Base-by-base conservation (phyloP, 805 yeast species). In the Blastobotrys robertii region DNA sequence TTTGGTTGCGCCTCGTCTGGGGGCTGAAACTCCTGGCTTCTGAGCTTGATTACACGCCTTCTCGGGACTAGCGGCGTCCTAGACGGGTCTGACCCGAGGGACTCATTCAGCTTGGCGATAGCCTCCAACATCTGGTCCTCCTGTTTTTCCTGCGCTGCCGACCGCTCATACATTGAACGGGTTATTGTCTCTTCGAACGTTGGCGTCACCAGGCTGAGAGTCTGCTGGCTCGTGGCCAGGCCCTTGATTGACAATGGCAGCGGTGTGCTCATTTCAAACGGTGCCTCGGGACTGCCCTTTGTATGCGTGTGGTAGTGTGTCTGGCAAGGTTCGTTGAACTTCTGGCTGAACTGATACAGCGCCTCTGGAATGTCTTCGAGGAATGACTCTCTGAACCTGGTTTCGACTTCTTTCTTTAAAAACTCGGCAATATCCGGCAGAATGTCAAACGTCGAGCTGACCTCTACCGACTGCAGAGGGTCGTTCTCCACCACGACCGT, bases 301-400 rank as follows among this genome's bases (percentile, higher is more conserved):
- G 15, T 14, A n/a, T 36, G 44, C 11, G 41, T 14, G 29, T 36
- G 44, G 33, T 37, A 30, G 11, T 35, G 40, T 19, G 38, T 29
- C 13, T 34, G 41, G 25, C 30, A 42, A 38, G 15, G 36, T n/a
- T 25, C 39, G 31, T 28, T 25, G 16, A 32, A 10, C n/a, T 56
- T 50, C 32, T 45, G 51, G 15, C 58, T 52, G 39, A 52, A 43
- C 30, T 56, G 48, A 52, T 60, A 56, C 14, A 60, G 45, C 14
- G 55, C 49, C 37, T 58, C 62, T 29, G 65, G 66, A 11, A 62
- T 49, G 43, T 62, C 66, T 30, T 62, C 63, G 15, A 49, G 39
- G 43, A 62, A 50, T n/a, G 62, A 46, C 30, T 50, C 59, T 2
- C 49, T 44, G 35, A 62, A 44, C 30, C 55, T 45, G 14, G 42